Base-by-base conservation (phyloP, 495 filamentous ascomycete species). In the Aspergillus heteromorphus region DNA sequence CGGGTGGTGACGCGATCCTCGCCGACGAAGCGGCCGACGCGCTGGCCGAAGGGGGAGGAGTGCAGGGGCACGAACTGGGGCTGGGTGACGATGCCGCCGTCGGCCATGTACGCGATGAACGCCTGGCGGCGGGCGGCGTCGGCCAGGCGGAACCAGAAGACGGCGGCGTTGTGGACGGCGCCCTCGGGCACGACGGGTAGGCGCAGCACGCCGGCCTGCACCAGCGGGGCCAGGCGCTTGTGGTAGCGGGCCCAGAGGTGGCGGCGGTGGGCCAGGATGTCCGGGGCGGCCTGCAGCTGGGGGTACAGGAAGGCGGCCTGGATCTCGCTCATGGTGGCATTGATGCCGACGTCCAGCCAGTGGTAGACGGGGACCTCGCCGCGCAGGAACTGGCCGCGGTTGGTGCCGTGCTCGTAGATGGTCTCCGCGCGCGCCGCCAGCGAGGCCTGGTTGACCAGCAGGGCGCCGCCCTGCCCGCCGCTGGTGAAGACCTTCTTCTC, bases 401-500 rank as follows among this genome's bases (percentile, higher is more conserved):
- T 62, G 19, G 62, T 65, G 0, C 62, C 62, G n/a, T 65, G 55
- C 16, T 62, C 59, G 21, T 58, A 58, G 19, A 65, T 13, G 1
- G 45, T 56, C 18, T 58, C 59, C 1, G 62, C 56, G 6, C 53
- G 49, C 4, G 40, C 49, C 13, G 55, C 20, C 16, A 65, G 41
- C 1, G n/a, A 45, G 0, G 45, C 29, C 10, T 62, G 56, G 8
- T 65, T 65, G 41, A 62, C 41, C 17, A 60, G 31, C 6, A 62
- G 16, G 1, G 62, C 62, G 7, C 62, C 59, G 9, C 59, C 59
- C 23, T 55, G 50, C 0, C 62, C 59, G 0, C 59, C 62, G 6
- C 59, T 50, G 2, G 59, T 65, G 45, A 65, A 57, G 53, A 62
- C 62, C 49, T 65, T 65, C 18, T 51, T 65, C 51, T 59, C 62